Evolutionary conservation across 805 yeast species (phyloP), one percentile per base, ranked within the genome.

Genomic region (Metschnikowia kofuensis): DNA sequence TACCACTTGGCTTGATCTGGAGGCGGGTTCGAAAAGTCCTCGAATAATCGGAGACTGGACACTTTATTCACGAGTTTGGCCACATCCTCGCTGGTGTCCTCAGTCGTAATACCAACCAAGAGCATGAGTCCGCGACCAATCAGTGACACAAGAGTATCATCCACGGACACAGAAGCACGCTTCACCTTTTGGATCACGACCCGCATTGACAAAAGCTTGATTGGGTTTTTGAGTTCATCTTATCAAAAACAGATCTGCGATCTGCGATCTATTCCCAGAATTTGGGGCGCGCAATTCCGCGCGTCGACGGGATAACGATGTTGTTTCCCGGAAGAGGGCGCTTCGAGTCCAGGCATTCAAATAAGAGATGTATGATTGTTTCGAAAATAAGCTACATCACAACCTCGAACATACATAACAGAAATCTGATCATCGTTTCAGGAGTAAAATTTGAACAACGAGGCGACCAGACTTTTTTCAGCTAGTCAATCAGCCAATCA

Each of bases 171-270:
- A 0, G 96, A 85, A 0, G 97, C 98, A 41, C 79, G 76, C 52
- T 86, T 87, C 7, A 92, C 98, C 61, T 87, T 82, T 63, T 94
- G 99, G 32, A 94, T 80, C 1, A 94, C 96, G 3, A 91, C 89
- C 64, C 83, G 85, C 99, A 92, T 92, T 15, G 39, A 12, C 11
- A 27, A 12, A 26, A 6, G 12, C 13, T 26, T 38, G 31, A 12
- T 6, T 9, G 10, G 2, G 6, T 30, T 10, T 30, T 30, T 30
- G 13, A 4, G 21, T 21, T 21, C 21, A 21, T 21, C 21, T 4
- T 21, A 21, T 21, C 21, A 21, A 21, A 21, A 21, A 3, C 21
- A 21, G 21, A 21, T 21, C 21, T 21, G 21, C 21, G 32, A 30
- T 30, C 4, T 30, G 12, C 10, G 10, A 30, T 30, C 32, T 30